phyloP scores from a whole-genome alignment of 2,329 filamentous ascomycete species.

The Neopestalotiopsis clavispora region DNA sequence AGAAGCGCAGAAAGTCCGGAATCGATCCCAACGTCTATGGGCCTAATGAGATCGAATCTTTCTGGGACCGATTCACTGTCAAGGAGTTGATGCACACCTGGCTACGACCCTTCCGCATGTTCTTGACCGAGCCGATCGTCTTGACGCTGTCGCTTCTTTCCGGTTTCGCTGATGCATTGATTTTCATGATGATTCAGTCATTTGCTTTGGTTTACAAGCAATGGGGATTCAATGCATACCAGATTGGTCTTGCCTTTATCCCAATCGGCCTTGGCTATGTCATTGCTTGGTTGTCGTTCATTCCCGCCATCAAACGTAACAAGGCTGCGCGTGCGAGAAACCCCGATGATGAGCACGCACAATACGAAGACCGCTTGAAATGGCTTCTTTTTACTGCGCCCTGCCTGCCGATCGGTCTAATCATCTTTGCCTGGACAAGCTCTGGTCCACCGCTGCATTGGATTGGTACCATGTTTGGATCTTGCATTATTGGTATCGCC shows the following conservation, averaged over 20 bases:
- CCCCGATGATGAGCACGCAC: slow-evolving; percentile 58
- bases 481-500: slow-evolving; percentile 65
- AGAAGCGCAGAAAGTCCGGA: slow-evolving; percentile 69
- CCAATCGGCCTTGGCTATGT: slow-evolving; percentile 59
- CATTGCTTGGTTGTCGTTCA: slow-evolving; percentile 61
- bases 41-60: slow-evolving; percentile 68
- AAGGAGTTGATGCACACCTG: slow-evolving; percentile 55
- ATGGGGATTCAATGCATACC: slow-evolving; percentile 58
- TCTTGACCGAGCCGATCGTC: slow-evolving; percentile 69
- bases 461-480: slow-evolving; percentile 68
- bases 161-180: slow-evolving; percentile 68
- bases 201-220: slow-evolving; percentile 65
- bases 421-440: slow-evolving; percentile 68
- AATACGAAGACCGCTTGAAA: slow-evolving; percentile 64
- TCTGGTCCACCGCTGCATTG: slow-evolving; percentile 58
- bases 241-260: slow-evolving; percentile 46
- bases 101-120: slow-evolving; percentile 67
- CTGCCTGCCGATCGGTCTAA: slow-evolving; percentile 64
- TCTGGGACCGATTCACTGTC: slow-evolving; percentile 40
- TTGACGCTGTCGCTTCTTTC: slow-evolving; percentile 63
- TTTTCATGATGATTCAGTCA: slow-evolving; percentile 71
- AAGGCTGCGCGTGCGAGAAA: slow-evolving; percentile 49
- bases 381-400: slow-evolving; percentile 64
- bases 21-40: slow-evolving; percentile 69
- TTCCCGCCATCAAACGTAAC: slow-evolving; percentile 54